Evolutionary conservation across 2,329 filamentous ascomycete genomes (phyloP).

Genomic region (Aspergillus novofumigatus): DNA sequence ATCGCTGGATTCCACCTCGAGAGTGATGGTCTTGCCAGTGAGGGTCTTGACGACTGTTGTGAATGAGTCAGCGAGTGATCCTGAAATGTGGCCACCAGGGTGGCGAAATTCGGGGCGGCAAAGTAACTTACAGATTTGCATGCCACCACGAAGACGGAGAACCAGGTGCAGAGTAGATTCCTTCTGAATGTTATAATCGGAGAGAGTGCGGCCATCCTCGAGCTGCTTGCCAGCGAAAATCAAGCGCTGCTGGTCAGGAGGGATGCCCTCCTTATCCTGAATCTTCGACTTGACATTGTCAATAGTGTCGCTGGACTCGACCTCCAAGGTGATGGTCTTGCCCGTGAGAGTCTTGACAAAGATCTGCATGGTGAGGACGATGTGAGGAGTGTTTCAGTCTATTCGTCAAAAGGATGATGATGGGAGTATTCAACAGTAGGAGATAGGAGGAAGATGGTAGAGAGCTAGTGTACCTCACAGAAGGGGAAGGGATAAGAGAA

Average conservation of each 20-base stretch:
- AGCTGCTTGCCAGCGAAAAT: slow-evolving; percentile 58
- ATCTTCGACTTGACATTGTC: slow-evolving; percentile 58
- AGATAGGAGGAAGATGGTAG: slow-evolving; percentile 8
- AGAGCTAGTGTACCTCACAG: background rate
- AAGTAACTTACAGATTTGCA: slow-evolving; percentile 56
- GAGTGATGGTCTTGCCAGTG: slow-evolving; percentile 62
- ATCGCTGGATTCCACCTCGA: slow-evolving; percentile 68
- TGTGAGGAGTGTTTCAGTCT: slow-evolving; percentile 5
- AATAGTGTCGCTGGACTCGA: slow-evolving; percentile 46
- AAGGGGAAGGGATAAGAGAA: slow-evolving; percentile 6
- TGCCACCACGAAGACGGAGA: slow-evolving; percentile 65
- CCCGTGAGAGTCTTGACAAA: slow-evolving; percentile 88
- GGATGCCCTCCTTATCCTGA: slow-evolving; percentile 58
- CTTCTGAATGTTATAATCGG: slow-evolving; percentile 56
- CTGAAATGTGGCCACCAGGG: slow-evolving; percentile 6
- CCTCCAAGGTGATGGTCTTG: slow-evolving; percentile 52
- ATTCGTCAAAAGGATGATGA: slow-evolving; percentile 8
- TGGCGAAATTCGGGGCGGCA: slow-evolving; percentile 3
- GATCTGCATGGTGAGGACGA: slow-evolving; percentile 75
- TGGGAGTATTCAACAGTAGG: slow-evolving; percentile 14
- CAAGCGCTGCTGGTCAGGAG: slow-evolving; percentile 55
- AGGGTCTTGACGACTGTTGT: slow-evolving; percentile 54
- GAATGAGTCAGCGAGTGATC: background rate
- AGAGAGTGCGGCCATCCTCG: slow-evolving; percentile 54
- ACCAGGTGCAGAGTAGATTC: slow-evolving; percentile 69